Evolutionary conservation across 768 basidiomycete species (phyloP), one percentile per base, ranked within the genome.

Genomic region (Suillus bovinus): DNA sequence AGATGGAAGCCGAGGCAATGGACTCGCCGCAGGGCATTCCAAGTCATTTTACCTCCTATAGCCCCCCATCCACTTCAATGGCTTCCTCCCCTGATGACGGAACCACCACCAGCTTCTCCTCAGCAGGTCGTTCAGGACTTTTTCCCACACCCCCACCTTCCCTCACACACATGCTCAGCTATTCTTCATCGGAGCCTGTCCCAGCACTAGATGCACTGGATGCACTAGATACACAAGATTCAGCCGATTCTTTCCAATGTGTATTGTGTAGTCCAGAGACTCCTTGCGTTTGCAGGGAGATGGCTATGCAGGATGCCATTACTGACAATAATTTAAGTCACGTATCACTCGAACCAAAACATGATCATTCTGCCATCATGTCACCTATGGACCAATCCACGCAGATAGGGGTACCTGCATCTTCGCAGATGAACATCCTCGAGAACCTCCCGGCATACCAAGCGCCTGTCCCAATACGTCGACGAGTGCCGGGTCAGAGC

Each of bases 371-470:
- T 24, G 41, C 61, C 65, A 69, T 46, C 33, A 49, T 49, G 61
- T 63, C 63, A 41, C 61, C 72, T 29, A 58, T 74, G 67, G 60
- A 68, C 58, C 60, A 72, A 68, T 41, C 74, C 63, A 63, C 75
- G 47, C 73, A 69, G 22, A 62, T 72, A 10, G 65, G 68, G n/a
- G 44, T 71, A 9, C 66, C 75, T 24, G 50, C 75, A n/a, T 64
- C 73, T 52, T 65, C 72, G 34, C 70, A 69, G 33, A 63, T 76
- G n/a, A 91, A 87, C 57, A 88, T 90, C 60, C 80, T 92, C 44
- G 90, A 92, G 61, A 86, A 90, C 66, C 81, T 91, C 1, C 90
- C 92, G 41, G 82, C 86, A 11, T 94, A 90, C 72, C 89, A 94
- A 68, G 86, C 92, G 0, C 84, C 94, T 3, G 86, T 96, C 31